These are phyloP conservation scores for Tremellales sp. DNA, from an alignment of 1,284 basidiomycete species.

Conservation along the genomic window DNA sequence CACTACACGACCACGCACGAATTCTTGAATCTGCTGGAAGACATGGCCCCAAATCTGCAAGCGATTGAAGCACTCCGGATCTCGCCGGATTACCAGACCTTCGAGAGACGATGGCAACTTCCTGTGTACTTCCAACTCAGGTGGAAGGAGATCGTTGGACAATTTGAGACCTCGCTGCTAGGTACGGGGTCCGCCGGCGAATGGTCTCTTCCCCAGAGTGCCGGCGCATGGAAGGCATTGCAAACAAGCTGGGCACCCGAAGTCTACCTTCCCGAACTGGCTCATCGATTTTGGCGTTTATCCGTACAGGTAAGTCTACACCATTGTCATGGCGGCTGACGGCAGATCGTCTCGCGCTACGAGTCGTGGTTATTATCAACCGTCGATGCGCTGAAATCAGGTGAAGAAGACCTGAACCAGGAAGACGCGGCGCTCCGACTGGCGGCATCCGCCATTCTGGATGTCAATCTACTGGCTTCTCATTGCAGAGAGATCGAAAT, in stretches of 20 bases:
- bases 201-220: conserved; percentile 57
- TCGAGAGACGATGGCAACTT: conserved; percentile 87
- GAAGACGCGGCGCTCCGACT: conserved; percentile 31
- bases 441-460: conserved; percentile 30
- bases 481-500: conserved; percentile 19
- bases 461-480: conserved; percentile 26
- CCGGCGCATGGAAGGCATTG: conserved; percentile 68
- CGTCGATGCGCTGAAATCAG: conserved; percentile 18
- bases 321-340: conserved; percentile 4
- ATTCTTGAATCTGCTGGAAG: conserved; percentile 81
- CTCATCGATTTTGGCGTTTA: conserved; percentile 79
- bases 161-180: conserved; percentile 64
- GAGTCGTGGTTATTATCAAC: conserved; percentile 62
- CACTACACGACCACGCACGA: conserved; percentile 77
- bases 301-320: conserved; percentile 67
- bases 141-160: conserved; percentile 87
- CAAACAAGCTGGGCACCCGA: conserved; percentile 77
- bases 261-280: conserved; percentile 74
- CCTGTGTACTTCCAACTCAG: conserved; percentile 95
- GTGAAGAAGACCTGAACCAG: conserved; percentile 28
- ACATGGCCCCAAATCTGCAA: conserved; percentile 69
- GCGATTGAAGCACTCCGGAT: conserved; percentile 66
- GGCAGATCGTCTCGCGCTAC: conserved; percentile 71
- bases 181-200: conserved; percentile 5
- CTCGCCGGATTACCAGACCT: conserved; percentile 66